Conservation (phyloP, 2,329 filamentous ascomycete genomes). For the Alternaria sp. region DNA sequence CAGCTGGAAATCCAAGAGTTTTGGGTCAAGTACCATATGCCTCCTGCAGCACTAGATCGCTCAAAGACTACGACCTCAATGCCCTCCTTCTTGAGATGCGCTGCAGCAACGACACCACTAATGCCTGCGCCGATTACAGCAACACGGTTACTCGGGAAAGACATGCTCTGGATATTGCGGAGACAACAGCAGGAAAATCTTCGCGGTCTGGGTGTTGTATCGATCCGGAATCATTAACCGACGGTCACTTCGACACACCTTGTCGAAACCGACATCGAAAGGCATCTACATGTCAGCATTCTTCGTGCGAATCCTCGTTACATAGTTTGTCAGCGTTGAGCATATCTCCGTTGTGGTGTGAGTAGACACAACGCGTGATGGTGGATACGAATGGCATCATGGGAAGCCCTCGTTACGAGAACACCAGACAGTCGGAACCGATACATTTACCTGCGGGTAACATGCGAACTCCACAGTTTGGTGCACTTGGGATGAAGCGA, state of each 20-base stretch:
- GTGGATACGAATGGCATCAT: constrained; percentile 37
- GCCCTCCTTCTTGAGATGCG: constrained; percentile 45
- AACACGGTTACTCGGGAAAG: constrained; percentile 29
- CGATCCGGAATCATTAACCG: neutral
- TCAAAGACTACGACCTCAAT: constrained; percentile 65
- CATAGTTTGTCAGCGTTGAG: constrained; percentile 17
- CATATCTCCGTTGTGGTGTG: neutral
- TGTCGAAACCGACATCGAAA: neutral
- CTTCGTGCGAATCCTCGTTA: neutral
- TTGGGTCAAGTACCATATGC: constrained; percentile 59
- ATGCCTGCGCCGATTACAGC: constrained; percentile 51
- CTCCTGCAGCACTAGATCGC: constrained; percentile 61
- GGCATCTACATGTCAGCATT: neutral
- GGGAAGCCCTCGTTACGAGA: neutral
- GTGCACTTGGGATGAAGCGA: neutral
- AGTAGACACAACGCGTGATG: constrained; percentile 19
- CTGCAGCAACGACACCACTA: constrained; percentile 48
- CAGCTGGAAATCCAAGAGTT: neutral
- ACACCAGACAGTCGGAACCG: neutral
- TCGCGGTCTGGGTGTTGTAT: neutral
- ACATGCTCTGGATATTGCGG: constrained; percentile 20
- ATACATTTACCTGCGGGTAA: neutral
- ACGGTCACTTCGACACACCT: neutral
- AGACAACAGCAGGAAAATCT: neutral
- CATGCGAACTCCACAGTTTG: neutral